A percentile compares a stretch with the other conserved stretches of the same genome.
Conservation (phyloP, 2,329 filamentous ascomycete species). For the Trichoderma semiorbis region DNA sequence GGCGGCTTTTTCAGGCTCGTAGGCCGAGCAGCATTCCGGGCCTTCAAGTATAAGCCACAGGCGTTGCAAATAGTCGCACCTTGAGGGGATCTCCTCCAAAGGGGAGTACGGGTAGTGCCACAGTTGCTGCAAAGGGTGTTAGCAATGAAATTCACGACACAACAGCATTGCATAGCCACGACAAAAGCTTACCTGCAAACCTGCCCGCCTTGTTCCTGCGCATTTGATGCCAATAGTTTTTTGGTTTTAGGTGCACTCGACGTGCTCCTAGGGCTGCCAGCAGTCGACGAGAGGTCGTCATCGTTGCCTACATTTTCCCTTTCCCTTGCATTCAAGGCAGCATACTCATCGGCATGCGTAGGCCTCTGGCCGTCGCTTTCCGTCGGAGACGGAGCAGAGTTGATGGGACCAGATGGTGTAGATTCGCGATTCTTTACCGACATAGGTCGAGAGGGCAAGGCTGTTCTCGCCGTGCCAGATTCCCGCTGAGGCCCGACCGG, state of each 20-base stretch:
- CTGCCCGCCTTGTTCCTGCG: constrained; percentile 52
- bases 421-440: constrained; percentile 31
- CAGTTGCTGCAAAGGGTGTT: constrained; percentile 67
- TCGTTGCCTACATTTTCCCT: constrained; percentile 28
- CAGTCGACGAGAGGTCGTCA: constrained; percentile 25
- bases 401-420: constrained; percentile 20
- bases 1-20: constrained; percentile 82
- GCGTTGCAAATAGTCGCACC: constrained; percentile 97
- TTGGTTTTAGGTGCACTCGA: constrained; percentile 21
- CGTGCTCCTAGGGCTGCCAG: constrained; percentile 29
- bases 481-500: constrained; percentile 32
- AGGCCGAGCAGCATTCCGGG: constrained; percentile 84
- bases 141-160: not conserved
- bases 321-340: constrained; percentile 27
- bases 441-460: constrained; percentile 38
- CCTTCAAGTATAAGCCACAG: constrained; percentile 91
- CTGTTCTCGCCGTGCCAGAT: constrained; percentile 32
- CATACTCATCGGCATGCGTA: constrained; percentile 25
- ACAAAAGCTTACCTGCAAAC: constrained; percentile 62
- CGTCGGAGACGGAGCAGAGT: constrained; percentile 25
- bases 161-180: not conserved
- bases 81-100: constrained; percentile 91
- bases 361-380: constrained; percentile 25
- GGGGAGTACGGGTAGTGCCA: constrained; percentile 84
- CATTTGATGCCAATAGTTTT: constrained; percentile 12